Evolutionary conservation across 257 asterid species (phyloP), one percentile per base, ranked within the genome.

Genomic region (Solanum medicagineum): DNA sequence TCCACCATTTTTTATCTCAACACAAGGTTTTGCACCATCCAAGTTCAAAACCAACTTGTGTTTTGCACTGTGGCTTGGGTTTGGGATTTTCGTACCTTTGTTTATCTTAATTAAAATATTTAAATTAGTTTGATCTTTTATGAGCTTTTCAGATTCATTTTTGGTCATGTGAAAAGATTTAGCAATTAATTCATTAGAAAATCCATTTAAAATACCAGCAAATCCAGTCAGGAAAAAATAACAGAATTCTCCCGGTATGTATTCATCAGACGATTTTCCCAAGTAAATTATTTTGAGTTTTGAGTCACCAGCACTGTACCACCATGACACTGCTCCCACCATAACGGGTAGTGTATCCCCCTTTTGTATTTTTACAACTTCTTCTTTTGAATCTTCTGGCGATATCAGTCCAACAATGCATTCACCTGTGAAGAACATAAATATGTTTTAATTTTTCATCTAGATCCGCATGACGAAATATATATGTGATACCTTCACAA

Each of bases 221-320:
- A 80, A 53, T 22, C 96, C 94, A 0, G 91, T 10, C 14, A 89
- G 81, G 24, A 92, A 88, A 86, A 89, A 93, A 32, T 89, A 87
- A 19, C 79, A 63, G 56, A 42, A 87, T 4, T 20, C 79, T 9
- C 87, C 87, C 1, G 89, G 79, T 10, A 49, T 20, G 55, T 87
- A 73, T 5, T 89, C 42, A 8, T 42, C 51, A 47, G 49, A 57
- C 1, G 63, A 32, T 85, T 82, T 49, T 24, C 88, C 88, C 16
- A 85, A 70, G 82, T 42, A 87, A 6, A 87, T 22, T 12, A 87
- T 45, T n/a, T 16, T 51, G 29, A 56, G 20, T 9, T 74, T 81
- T 13, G 86, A 40, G 15, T 74, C 47, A 3, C 59, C 85, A 1
- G 8, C 69, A 66, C 65, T 82, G 22, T 26, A 87, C 86, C 86